A percentile compares a stretch with the other conserved stretches of the same genome.
These are phyloP conservation scores for Eimeria falciformis DNA, from an alignment of 169 alveolate species.

Conservation along the genomic window DNA sequence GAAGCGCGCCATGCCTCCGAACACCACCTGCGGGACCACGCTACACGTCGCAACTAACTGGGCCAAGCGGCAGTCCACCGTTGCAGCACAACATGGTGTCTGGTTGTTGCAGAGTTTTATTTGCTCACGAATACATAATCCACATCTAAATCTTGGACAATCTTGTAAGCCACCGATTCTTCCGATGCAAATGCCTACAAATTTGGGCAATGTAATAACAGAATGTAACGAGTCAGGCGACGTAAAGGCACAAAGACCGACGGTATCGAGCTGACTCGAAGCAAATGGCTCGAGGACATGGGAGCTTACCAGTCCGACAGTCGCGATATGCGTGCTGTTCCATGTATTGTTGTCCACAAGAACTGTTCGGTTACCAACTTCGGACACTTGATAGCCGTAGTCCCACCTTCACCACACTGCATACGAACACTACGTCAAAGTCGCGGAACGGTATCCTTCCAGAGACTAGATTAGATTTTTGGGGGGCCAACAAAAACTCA, in stretches of 20 bases:
- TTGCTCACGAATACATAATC: constrained; percentile 93
- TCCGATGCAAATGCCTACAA: constrained; percentile 92
- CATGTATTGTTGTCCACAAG: constrained; percentile 99
- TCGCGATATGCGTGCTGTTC: constrained; percentile 98
- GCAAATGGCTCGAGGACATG: no score
- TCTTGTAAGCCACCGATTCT: constrained; percentile 95
- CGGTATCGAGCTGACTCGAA: no score
- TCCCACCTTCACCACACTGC: constrained; percentile 93
- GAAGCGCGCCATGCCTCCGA: constrained; percentile 97
- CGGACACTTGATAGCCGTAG: constrained; percentile 98
- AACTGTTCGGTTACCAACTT: constrained; percentile 97
- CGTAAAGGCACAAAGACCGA: no score
- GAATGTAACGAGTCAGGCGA: background rate
- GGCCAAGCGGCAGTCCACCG: no score
- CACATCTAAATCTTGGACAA: constrained; percentile 94
- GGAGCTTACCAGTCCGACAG: constrained; percentile 92
- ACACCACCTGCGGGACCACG: constrained; percentile 87
- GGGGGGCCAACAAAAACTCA: background rate
- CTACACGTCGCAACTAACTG: no score
- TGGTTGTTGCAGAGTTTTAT: background rate
- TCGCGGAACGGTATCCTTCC: no score
- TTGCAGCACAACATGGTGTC: no score
- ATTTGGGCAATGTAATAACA: background rate
- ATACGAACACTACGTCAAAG: no score
- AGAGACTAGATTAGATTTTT: no score